Evolutionary conservation across 225 moss, liverwort and hornwort genomes (phyloP).

Genomic region (Physcomitrellopsis africana): DNA sequence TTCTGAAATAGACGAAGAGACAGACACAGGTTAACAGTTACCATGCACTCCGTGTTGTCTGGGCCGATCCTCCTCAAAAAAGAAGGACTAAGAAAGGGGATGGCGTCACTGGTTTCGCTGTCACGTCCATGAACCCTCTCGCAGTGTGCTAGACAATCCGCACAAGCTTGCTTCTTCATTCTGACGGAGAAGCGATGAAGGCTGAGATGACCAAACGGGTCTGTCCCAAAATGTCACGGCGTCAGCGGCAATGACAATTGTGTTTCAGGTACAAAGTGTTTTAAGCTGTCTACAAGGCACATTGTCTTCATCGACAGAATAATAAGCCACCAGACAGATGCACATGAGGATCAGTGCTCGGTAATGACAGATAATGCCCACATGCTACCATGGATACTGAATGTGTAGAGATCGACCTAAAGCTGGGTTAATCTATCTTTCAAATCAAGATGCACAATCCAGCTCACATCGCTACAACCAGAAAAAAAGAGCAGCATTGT

Average conservation of each 20-base stretch:
- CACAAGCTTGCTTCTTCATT: conserved; percentile 36
- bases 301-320: too few relatives aligned
- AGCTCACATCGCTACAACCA: too few relatives aligned
- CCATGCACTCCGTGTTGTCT: conserved; percentile 46
- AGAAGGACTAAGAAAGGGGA: conserved; percentile 31
- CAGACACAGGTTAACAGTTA: conserved; percentile 14
- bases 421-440: too few relatives aligned
- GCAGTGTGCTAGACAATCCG: conserved; percentile 34
- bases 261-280: too few relatives aligned
- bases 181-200: background rate
- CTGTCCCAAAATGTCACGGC: conserved; percentile 17
- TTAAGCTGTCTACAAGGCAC: too few relatives aligned
- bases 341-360: too few relatives aligned
- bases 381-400: too few relatives aligned
- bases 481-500: too few relatives aligned
- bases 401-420: too few relatives aligned
- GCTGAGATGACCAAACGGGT: background rate
- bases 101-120: conserved; percentile 27
- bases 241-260: conserved; percentile 6
- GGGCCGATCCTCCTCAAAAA: conserved; percentile 53
- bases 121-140: conserved; percentile 36
- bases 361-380: too few relatives aligned
- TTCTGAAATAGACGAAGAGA: background rate
- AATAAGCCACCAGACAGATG: too few relatives aligned
- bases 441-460: too few relatives aligned